A percentile compares a stretch with the other conserved stretches of the same genome.
Conservation (phyloP, 2,329 filamentous ascomycete genomes). For the Penicillium sp. region DNA sequence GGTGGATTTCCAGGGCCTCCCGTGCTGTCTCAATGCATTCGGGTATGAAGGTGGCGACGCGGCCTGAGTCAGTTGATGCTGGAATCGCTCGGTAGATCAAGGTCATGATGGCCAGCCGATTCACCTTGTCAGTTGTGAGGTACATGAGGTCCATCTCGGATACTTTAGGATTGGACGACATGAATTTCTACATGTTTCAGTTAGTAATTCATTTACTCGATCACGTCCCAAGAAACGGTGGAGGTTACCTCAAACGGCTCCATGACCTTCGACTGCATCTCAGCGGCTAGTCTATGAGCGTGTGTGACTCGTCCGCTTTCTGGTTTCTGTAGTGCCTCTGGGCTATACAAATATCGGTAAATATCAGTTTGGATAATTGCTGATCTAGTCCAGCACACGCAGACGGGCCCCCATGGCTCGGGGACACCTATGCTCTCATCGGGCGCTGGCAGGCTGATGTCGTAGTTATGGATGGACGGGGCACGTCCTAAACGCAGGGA, state of each 20-base stretch:
- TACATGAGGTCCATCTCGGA: constrained; percentile 28
- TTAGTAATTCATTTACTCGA: neutral
- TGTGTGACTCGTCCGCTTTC: constrained; percentile 25
- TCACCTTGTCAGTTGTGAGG: constrained; percentile 34
- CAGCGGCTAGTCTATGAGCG: constrained; percentile 26
- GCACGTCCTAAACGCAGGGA: constrained; percentile 59
- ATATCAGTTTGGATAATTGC: constrained; percentile 58
- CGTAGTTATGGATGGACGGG: constrained; percentile 57
- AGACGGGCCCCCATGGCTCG: constrained; percentile 45
- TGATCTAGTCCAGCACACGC: constrained; percentile 55
- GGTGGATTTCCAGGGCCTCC: constrained; percentile 32
- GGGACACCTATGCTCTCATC: constrained; percentile 9
- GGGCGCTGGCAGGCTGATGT: constrained; percentile 50
- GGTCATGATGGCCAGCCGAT: constrained; percentile 35
- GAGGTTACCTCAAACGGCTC: constrained; percentile 29
- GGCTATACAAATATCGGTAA: constrained; percentile 56
- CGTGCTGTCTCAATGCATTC: constrained; percentile 39
- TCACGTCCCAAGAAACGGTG: neutral
- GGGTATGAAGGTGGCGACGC: constrained; percentile 30
- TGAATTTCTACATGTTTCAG: constrained; percentile 8
- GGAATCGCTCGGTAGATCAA: constrained; percentile 43
- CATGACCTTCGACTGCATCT: constrained; percentile 28
- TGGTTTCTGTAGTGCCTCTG: constrained; percentile 26
- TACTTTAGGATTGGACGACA: constrained; percentile 9
- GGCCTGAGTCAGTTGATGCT: constrained; percentile 19